Percentiles rank a stretch among this genome's conserved stretches.
Conservation (phyloP, 345 rosid species). For the Salix koriyanagi region DNA sequence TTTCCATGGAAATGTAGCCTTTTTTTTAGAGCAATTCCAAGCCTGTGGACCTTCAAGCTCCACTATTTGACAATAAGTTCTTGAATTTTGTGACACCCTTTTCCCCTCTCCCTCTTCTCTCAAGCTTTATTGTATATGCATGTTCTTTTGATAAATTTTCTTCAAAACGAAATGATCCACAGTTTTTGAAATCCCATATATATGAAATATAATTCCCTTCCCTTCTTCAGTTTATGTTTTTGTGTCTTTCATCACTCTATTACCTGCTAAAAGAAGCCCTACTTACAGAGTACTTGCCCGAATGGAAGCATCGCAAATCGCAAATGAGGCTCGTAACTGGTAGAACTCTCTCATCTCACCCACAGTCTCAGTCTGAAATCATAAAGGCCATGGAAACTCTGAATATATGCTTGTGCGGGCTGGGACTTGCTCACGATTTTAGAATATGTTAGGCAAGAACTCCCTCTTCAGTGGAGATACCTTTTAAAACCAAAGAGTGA, state of each 20-base stretch:
- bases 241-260: too few species aligned
- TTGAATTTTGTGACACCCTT: neutral
- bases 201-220: too few species aligned
- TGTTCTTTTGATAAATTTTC: neutral
- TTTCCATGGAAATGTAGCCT: neutral
- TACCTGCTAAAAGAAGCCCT: too few species aligned
- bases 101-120: too few species aligned
- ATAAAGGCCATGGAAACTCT: neutral
- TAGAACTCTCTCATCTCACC: neutral
- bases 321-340: neutral
- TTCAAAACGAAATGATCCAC: too few species aligned
- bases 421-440: neutral
- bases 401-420: neutral
- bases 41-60: too few species aligned
- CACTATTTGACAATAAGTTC: neutral
- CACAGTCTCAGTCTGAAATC: neutral
- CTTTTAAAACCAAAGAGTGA: neutral
- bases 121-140: too few species aligned
- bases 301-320: too few species aligned
- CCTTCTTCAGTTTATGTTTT: too few species aligned
- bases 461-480: neutral
- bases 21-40: neutral
- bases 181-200: too few species aligned
- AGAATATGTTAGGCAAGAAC: neutral
- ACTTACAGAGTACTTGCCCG: too few species aligned